A percentile compares a stretch with the other conserved stretches of the same genome.
phyloP scores from a whole-genome alignment of 257 asterid genomes.

The Nicotiana benthamiana region DNA sequence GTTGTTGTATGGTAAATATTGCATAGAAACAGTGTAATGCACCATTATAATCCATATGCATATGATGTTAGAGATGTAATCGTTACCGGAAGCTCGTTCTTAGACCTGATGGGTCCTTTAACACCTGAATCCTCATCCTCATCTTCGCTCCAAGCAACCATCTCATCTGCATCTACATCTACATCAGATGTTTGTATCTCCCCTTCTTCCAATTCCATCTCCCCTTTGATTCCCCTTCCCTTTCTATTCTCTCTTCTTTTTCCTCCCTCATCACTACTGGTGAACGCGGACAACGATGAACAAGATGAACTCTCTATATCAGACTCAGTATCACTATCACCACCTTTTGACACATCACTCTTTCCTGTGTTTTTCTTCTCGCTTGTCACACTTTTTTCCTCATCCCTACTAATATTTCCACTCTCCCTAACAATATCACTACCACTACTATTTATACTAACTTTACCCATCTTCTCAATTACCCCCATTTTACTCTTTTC shows the following conservation, averaged over 20 bases:
- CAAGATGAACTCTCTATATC: conserved; percentile 37
- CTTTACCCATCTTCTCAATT: conserved; percentile 53
- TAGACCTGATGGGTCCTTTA: conserved; percentile 55
- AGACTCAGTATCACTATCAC: conserved; percentile 25
- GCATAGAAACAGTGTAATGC: no score
- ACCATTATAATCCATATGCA: background rate
- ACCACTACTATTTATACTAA: conserved; percentile 28
- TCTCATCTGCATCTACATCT: conserved; percentile 35
- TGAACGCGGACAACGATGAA: conserved; percentile 1
- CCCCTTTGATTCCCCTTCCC: background rate
- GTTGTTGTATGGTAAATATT: no score
- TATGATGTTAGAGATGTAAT: background rate
- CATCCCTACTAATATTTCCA: background rate
- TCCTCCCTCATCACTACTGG: conserved; percentile 29
- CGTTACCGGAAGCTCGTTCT: conserved; percentile 58
- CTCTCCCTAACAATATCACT: background rate
- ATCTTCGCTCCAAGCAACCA: conserved; percentile 69
- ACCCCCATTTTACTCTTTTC: conserved; percentile 13
- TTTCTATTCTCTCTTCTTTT: background rate
- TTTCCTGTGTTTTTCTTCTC: conserved; percentile 2
- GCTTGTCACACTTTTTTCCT: background rate
- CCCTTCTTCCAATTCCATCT: conserved; percentile 53
- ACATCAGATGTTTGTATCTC: conserved; percentile 39
- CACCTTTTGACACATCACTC: conserved; percentile 12
- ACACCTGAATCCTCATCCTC: conserved; percentile 17